Evolutionary conservation across 139 green algal species (phyloP), one percentile per base, ranked within the genome.

Genomic region (Penium margaritaceum): DNA sequence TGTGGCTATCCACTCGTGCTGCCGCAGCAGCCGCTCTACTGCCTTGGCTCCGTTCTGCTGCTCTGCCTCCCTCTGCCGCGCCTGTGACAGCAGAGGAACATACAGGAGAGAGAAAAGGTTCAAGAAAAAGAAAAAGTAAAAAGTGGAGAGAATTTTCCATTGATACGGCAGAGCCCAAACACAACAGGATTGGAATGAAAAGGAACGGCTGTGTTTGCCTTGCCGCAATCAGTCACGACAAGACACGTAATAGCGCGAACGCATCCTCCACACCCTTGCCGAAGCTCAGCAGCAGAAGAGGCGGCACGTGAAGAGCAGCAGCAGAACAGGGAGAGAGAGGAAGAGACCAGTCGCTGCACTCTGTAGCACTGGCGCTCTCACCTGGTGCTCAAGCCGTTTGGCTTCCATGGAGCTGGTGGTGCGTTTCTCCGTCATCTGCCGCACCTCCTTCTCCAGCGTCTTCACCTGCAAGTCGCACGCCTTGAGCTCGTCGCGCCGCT

Each of bases 1-100:
- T 1, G 30, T 60, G 0, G 44, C 57, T 27, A 95, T 91, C 91
- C 91, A 97, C 6, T 81, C 76, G 70, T 90, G 83, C 63, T 95
- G 85, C 65, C 85, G 65, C 70, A 89, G 70, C 44, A 90, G 80
- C 17, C 55, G 44, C 30, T 41, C 74, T 27, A 88, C 44, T 35
- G 39, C 37, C 29, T n/a, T 39, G 12, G 44, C 67, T 29, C 34
- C 72, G 24, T 70, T 43, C 36, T 72, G 24, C 36, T 71, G 60
- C 19, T 75, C 75, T 33, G 27, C 61, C 54, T 81, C 75, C 32
- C 68, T 62, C 41, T 57, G 47, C 39, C 57, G 47, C 46, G 73
- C 21, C 72, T 78, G 60, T 9, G n/a, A n/a, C n/a, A n/a, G n/a
- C n/a, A n/a, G n/a, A n/a, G n/a, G n/a, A n/a, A n/a, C n/a, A n/a